Conservation (phyloP, 805 yeast species). For the Myxozyma neotropica region DNA sequence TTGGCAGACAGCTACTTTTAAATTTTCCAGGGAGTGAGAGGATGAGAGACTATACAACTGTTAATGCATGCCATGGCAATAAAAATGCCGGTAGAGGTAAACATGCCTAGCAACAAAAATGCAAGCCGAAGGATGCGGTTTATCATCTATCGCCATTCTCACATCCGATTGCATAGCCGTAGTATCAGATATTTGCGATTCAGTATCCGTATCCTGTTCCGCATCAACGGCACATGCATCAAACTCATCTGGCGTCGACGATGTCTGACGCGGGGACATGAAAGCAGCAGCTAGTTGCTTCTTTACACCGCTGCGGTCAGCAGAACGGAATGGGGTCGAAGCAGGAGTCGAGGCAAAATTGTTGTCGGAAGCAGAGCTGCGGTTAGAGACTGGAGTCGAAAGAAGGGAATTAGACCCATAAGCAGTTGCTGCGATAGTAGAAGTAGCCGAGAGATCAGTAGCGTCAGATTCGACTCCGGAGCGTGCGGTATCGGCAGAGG, state of each 20-base stretch:
- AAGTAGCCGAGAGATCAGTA: neutral
- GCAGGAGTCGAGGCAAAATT: slow-evolving; percentile 24
- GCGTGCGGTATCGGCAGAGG: neutral
- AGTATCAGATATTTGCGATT: neutral
- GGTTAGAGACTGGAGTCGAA: slow-evolving; percentile 25
- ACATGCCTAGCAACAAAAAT: slow-evolving; percentile 30
- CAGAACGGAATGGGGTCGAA: slow-evolving; percentile 23
- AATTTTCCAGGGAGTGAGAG: slow-evolving; percentile 23
- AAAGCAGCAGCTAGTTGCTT: neutral
- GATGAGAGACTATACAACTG: slow-evolving; percentile 22
- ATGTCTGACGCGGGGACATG: neutral
- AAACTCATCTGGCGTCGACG: neutral
- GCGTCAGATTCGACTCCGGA: neutral
- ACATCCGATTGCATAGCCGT: slow-evolving; percentile 1
- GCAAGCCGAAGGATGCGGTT: slow-evolving; percentile 34
- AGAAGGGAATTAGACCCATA: slow-evolving; percentile 14
- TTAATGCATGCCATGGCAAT: neutral
- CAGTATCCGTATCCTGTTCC: neutral
- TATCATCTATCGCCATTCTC: slow-evolving; percentile 3
- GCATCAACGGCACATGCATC: neutral
- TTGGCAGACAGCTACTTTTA: slow-evolving; percentile 23
- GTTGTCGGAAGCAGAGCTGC: slow-evolving; percentile 20
- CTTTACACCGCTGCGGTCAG: slow-evolving; percentile 3
- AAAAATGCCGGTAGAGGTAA: neutral
- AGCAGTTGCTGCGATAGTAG: neutral